Base-by-base conservation (phyloP, 2,329 filamentous ascomycete species). In the Ceratocystis cacaofunesta region DNA sequence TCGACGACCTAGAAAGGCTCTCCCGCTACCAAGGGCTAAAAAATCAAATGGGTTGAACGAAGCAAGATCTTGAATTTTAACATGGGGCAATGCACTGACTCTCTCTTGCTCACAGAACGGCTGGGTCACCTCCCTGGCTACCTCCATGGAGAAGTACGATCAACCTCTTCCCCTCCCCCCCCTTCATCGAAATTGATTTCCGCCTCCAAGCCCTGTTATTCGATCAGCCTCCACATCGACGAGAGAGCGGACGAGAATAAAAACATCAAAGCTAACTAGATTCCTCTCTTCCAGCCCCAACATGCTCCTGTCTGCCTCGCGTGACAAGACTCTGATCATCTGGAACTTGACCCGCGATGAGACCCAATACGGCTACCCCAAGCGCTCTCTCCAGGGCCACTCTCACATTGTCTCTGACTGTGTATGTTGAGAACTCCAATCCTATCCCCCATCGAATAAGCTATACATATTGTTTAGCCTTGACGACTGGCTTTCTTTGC, bases 361-460 rank as follows among this genome's bases (percentile, higher is more conserved):
- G 83, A 86, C 87, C 78, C 88, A 90, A 77, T 99, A 97, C 85
- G 94, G 94, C 75, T 96, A 96, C 85, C 94, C 94, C 77, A 97
- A 99, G 87, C 88, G 94, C 82, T 95, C 90, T 77, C 91, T 99
- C 73, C 88, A 95, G 82, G 94, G 94, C 76, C 94, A 99, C 86
- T 96, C 92, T 71, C 94, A 99, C 88, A 99, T 99, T 79, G 92
- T 99, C 78, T 97, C 94, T 79, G 94, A 99, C 88, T 97, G 94
- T 82, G 94, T 95, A 94, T 75, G 90, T 89, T 76, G 70, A 68
- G 68, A 64, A 64, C 28, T 22, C 55, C 22, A 64, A 64, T 41
- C 3, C 36, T 15, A 5, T 41, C 28, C 25, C 63, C 44, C 58
- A 52, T 36, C 25, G 55, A 57, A 62, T 66, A 58, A 62, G 57